Evolutionary conservation across 2,329 filamentous ascomycete genomes (phyloP).

Genomic region (Neonectria hederae): DNA sequence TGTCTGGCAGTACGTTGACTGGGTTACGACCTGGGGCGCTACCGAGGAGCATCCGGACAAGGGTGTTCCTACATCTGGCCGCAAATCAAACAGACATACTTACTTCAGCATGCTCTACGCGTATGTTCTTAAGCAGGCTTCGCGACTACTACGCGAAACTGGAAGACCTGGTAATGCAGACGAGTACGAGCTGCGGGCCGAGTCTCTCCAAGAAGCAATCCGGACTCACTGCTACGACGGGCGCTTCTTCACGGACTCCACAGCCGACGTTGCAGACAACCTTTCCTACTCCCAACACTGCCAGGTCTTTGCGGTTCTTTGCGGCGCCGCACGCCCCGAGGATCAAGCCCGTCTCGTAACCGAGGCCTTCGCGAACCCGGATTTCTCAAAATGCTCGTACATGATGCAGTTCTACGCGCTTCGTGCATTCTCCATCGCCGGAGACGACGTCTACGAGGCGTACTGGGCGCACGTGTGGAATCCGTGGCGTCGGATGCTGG

Average conservation of each 20-base stretch:
- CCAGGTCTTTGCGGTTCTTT: constrained; percentile 49
- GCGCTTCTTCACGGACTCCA: constrained; percentile 48
- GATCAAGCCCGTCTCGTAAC: constrained; percentile 17
- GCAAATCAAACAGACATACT: constrained; percentile 46
- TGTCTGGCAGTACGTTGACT: constrained; percentile 51
- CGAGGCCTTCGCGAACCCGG: constrained; percentile 1
- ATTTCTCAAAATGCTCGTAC: constrained; percentile 27
- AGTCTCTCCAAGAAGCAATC: constrained; percentile 38
- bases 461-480: constrained; percentile 24
- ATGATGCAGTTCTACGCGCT: constrained; percentile 29
- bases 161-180: constrained; percentile 45
- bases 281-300: constrained; percentile 47
- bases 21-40: constrained; percentile 38
- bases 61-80: constrained; percentile 51
- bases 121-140: constrained; percentile 47
- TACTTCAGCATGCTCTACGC: constrained; percentile 47
- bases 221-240: constrained; percentile 47
- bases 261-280: constrained; percentile 41
- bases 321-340: constrained; percentile 36
- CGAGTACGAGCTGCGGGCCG: constrained; percentile 45
- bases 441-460: constrained; percentile 18
- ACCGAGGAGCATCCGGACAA: constrained; percentile 26
- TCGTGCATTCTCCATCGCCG: constrained; percentile 17
- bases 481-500: constrained; percentile 24
- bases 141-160: constrained; percentile 44